These are phyloP conservation scores for Mollisia scopiformis DNA, from an alignment of 2,329 filamentous ascomycete genomes.

Conservation along the genomic window DNA sequence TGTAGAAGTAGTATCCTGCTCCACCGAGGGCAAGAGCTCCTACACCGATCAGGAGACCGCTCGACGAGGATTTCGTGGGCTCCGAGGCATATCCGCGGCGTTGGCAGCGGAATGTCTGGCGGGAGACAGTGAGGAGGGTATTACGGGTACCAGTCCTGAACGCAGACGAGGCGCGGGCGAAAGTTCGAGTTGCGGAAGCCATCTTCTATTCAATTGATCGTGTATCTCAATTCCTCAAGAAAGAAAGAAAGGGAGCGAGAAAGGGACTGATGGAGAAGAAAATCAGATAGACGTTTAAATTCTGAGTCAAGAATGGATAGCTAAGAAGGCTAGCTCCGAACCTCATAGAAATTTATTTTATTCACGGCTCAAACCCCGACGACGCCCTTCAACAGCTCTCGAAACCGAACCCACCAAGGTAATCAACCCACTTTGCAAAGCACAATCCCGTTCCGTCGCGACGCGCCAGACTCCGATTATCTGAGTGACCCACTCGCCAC, in stretches of 20 bases:
- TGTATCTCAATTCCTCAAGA: not conserved
- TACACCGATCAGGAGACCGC: conserved; percentile 58
- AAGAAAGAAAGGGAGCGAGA: not conserved
- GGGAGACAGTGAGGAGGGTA: conserved; percentile 59
- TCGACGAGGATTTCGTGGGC: conserved; percentile 59
- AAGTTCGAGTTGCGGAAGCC: conserved; percentile 41
- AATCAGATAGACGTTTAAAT: not conserved
- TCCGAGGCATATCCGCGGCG: conserved; percentile 82
- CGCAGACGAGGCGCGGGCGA: conserved; percentile 48
- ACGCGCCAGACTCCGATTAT: not conserved
- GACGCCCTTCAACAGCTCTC: not conserved
- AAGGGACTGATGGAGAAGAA: not conserved
- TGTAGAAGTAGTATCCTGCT: conserved; percentile 69
- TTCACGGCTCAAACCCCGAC: no score
- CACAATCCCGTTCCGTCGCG: not conserved
- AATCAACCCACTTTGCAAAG: not conserved
- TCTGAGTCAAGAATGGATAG: not conserved
- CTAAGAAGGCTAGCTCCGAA: not conserved
- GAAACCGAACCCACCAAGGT: not conserved
- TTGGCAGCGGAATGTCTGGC: conserved; percentile 73
- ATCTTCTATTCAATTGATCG: conserved; percentile 29
- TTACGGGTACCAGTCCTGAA: conserved; percentile 62
- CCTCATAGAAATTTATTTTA: not conserved
- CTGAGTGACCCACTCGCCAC: not conserved
- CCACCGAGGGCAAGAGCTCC: conserved; percentile 63